Percentiles rank a stretch among this genome's conserved stretches.
Evolutionary conservation across 495 filamentous ascomycete genomes (phyloP).

Genomic region (Penicillium ochrochloron): DNA sequence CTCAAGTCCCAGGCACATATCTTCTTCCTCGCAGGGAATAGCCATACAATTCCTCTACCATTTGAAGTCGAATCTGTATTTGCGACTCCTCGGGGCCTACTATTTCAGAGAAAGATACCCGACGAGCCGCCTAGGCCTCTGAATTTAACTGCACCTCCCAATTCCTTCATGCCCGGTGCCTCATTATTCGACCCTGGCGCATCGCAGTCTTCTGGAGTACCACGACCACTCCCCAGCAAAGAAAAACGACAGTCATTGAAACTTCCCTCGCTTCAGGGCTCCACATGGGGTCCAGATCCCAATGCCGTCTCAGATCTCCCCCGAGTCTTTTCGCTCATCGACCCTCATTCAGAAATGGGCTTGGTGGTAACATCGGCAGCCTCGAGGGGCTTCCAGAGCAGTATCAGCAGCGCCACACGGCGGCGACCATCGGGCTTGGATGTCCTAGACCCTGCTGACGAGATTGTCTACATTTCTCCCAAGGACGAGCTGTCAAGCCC

Average conservation of each 20-base stretch:
- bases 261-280: conserved; percentile 28
- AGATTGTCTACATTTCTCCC: conserved; percentile 77
- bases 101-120: conserved; percentile 77
- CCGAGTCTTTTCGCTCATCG: conserved; percentile 80
- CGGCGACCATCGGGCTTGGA: conserved; percentile 45
- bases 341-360: conserved; percentile 86
- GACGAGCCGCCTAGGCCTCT: conserved; percentile 32
- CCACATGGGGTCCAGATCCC: conserved; percentile 34
- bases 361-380: conserved; percentile 67
- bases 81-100: conserved; percentile 76
- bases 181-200: conserved; percentile 51
- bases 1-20: conserved; percentile 92
- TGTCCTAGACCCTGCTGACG: conserved; percentile 69
- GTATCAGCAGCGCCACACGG: conserved; percentile 29
- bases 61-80: conserved; percentile 92
- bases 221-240: conserved; percentile 43
- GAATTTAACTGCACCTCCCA: conserved; percentile 62
- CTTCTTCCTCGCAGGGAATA: conserved; percentile 86
- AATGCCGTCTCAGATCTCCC: conserved; percentile 66
- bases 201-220: conserved; percentile 51
- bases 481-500: conserved; percentile 53
- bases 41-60: conserved; percentile 88
- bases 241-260: conserved; percentile 41
- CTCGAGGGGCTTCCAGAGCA: conserved; percentile 39
- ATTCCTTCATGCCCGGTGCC: conserved; percentile 76